Conservation (phyloP, 768 basidiomycete species). For the Termitomyces sp. region DNA sequence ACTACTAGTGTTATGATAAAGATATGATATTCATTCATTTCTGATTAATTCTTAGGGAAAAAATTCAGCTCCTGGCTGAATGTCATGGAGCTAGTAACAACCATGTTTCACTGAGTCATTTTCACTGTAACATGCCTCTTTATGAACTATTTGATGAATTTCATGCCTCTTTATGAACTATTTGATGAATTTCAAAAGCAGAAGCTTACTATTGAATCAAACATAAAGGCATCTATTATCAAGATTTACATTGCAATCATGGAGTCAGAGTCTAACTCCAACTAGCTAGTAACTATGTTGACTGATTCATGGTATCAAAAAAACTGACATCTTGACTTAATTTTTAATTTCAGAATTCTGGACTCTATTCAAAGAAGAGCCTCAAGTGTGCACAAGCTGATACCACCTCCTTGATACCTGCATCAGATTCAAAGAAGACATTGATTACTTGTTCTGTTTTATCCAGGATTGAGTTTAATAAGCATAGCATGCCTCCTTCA, state of each 20-base stretch:
- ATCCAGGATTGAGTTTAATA: too few relatives aligned
- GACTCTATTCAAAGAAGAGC: too few relatives aligned
- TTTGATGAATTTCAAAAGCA: not conserved
- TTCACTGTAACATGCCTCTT: not conserved
- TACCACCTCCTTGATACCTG: too few relatives aligned
- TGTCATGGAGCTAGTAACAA: not conserved
- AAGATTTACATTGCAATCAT: not conserved
- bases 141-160: not conserved
- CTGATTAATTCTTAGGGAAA: not conserved
- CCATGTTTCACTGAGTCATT: not conserved
- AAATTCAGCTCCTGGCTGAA: not conserved
- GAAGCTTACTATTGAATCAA: not conserved
- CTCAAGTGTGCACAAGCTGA: not conserved
- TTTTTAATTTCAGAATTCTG: too few relatives aligned
- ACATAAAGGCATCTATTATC: not conserved
- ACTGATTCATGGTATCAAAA: too few relatives aligned
- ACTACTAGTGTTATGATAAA: too few relatives aligned
- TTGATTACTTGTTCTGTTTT: too few relatives aligned
- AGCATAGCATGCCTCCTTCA: not conserved
- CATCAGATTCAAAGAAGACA: too few relatives aligned
- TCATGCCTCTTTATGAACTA: not conserved
- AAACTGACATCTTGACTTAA: too few relatives aligned
- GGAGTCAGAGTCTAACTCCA: not conserved
- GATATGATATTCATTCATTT: too few relatives aligned
- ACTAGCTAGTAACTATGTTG: not conserved